Base-by-base conservation (phyloP, 805 yeast genomes). In the Candida krabiensis region DNA sequence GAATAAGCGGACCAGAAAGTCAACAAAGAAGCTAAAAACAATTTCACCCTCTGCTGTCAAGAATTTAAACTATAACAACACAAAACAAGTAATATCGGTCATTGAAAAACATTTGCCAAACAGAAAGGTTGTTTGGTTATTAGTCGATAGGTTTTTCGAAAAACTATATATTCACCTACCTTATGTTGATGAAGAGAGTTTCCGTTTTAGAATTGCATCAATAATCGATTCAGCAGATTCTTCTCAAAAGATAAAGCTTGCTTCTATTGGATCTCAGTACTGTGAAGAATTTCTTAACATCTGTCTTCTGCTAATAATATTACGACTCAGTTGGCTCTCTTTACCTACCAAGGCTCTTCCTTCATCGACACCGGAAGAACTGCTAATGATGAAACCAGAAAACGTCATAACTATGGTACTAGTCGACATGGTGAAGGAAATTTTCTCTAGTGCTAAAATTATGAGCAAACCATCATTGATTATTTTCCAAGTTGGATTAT, bases 101-200 rank as follows among this genome's bases (percentile, higher is more conserved):
- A 65, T 71, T 43, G 71, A 72, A 45, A 63, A 63, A 38, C 61
- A 66, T 36, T 50, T 83, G 32, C 90, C 90, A 0, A 69, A 64
- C 19, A 73, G 75, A 48, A 69, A 67, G 40, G 69, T 77, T 1
- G 67, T 81, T 7, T 76, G 84, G 77, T 51, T 70, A 30, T 63
- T 80, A 33, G 61, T 83, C 19, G 77, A 80, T 41, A 64, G 80
- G 45, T 83, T 76, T 46, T 83, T 83, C 53, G 69, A 67, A 9
- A 67, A 70, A 23, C 60, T 83, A 4, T 84, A 84, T 54, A 73
- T 85, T 11, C 80, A 74, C 40, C 66, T 83, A 49, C 90, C 93
- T 3, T 79, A 74, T 44, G 60, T 83, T 23, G 88, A 83, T 56
- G 87, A 83, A 53, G 62, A 49, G 36, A 64, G 65, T 8, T 76